Conservation (phyloP, 2,329 filamentous ascomycete species). For the Aspergillus transmontanensis region DNA sequence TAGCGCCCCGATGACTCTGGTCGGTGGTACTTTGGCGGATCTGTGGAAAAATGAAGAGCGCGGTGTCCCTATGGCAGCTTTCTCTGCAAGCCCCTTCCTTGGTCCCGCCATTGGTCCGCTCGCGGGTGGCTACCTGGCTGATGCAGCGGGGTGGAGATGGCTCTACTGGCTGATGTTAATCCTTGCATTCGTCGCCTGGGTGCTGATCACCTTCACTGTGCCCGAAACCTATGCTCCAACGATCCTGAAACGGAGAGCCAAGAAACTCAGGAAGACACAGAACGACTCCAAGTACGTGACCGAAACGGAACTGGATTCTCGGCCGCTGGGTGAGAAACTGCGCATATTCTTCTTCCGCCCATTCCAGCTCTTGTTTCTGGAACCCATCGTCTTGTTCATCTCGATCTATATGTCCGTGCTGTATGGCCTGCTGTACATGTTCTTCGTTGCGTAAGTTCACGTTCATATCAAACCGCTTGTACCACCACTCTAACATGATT, state of each 20-base stretch:
- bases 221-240: constrained; percentile 86
- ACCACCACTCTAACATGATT: constrained; percentile 16
- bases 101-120: constrained; percentile 78
- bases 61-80: constrained; percentile 84
- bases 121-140: constrained; percentile 73
- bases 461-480: neutral
- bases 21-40: constrained; percentile 80
- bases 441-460: constrained; percentile 58
- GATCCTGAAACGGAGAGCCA: constrained; percentile 70
- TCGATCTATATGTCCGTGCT: constrained; percentile 83
- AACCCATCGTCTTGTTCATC: constrained; percentile 84
- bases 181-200: constrained; percentile 67
- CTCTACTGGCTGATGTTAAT: constrained; percentile 88
- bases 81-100: constrained; percentile 79
- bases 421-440: constrained; percentile 55
- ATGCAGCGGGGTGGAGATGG: constrained; percentile 76
- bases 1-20: constrained; percentile 82
- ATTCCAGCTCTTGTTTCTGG: constrained; percentile 80
- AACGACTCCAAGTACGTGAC: constrained; percentile 71
- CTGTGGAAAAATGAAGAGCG: constrained; percentile 83
- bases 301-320: constrained; percentile 75
- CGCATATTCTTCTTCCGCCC: constrained; percentile 76
- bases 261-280: constrained; percentile 70
- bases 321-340: constrained; percentile 69
- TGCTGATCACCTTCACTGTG: constrained; percentile 82